Percentiles rank a stretch among this genome's conserved stretches.
Conservation (phyloP, 177 flowering plant genomes). For the Vitis hybrid region DNA sequence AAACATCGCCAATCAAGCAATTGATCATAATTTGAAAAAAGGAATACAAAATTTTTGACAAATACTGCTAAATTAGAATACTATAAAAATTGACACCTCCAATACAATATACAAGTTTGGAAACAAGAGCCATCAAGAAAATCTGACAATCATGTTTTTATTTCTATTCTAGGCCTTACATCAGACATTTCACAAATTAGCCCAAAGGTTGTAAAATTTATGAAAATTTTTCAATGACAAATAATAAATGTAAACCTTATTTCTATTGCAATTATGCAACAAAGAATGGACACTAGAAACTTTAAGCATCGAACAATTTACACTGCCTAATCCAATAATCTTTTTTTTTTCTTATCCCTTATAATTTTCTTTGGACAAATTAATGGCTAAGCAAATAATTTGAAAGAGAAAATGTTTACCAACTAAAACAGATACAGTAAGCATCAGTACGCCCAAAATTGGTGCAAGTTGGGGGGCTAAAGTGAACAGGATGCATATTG, state of each 20-base stretch:
- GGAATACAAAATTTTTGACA: too few species aligned
- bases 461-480: conserved; percentile 92
- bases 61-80: too few species aligned
- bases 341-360: too few species aligned
- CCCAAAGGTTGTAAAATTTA: not conserved
- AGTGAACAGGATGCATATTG: conserved; percentile 72
- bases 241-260: not conserved
- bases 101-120: too few species aligned
- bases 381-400: not conserved
- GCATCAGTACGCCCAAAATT: conserved; percentile 73
- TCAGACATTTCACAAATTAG: not conserved
- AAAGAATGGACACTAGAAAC: not conserved
- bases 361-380: too few species aligned
- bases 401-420: conserved; percentile 44
- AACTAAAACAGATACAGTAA: conserved; percentile 69
- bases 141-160: not conserved
- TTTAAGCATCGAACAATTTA: not conserved
- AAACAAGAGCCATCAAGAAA: too few species aligned
- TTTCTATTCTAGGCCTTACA: not conserved
- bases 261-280: not conserved
- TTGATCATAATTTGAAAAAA: not conserved
- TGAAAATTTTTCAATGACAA: not conserved
- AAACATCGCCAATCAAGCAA: not conserved
- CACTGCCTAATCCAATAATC: too few species aligned
- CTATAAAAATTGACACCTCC: too few species aligned